Conservation (phyloP, 2,329 filamentous ascomycete genomes). For the Penicillium sclerotiorum region DNA sequence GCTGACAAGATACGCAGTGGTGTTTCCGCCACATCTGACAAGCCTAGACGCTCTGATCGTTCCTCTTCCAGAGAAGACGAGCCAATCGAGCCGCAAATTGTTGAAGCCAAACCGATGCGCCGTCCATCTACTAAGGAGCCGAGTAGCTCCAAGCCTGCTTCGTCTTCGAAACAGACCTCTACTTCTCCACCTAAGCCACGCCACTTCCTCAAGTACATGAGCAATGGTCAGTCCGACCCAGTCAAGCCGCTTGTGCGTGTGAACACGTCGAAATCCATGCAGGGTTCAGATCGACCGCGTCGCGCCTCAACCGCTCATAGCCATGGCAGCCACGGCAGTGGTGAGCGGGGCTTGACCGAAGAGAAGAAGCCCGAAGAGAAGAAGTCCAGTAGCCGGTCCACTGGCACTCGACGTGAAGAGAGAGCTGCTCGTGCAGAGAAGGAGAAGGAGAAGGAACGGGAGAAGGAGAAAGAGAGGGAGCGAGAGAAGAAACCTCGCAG, state of each 20-base stretch:
- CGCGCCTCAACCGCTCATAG: constrained; percentile 36
- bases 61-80: constrained; percentile 16
- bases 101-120: constrained; percentile 19
- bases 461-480: constrained; percentile 23
- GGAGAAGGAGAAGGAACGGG: constrained; percentile 11
- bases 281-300: constrained; percentile 32
- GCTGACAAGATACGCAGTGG: constrained; percentile 27
- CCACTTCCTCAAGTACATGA: constrained; percentile 41
- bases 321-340: constrained; percentile 23
- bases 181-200: constrained; percentile 23
- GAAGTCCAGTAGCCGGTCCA: constrained; percentile 26
- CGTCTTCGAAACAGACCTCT: constrained; percentile 32
- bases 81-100: constrained; percentile 8
- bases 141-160: constrained; percentile 18
- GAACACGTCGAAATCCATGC: constrained; percentile 37
- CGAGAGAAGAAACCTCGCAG: not conserved
- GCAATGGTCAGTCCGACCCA: constrained; percentile 44
- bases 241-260: constrained; percentile 42
- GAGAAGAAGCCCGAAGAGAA: constrained; percentile 27
- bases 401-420: constrained; percentile 33
- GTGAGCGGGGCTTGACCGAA: too few relatives aligned
- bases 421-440: constrained; percentile 25
- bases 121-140: constrained; percentile 11
- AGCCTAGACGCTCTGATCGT: constrained; percentile 22
- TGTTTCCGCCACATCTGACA: constrained; percentile 12